A percentile compares a stretch with the other conserved stretches of the same genome.
phyloP scores from a whole-genome alignment of 208 protist genomes.

The Crithidia brevicula region DNA sequence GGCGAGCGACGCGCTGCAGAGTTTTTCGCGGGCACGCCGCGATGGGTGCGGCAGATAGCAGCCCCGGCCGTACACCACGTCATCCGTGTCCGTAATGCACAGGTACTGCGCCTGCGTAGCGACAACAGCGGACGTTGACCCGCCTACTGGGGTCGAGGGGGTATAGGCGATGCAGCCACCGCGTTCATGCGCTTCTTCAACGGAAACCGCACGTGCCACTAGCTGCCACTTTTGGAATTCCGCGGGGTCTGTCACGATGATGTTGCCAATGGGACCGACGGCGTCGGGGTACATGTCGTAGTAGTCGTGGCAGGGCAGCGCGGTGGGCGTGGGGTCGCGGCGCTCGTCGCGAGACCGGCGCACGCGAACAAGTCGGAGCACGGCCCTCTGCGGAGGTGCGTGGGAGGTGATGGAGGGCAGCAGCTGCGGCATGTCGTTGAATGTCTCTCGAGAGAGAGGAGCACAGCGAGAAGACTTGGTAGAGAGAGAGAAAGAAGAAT shows the following conservation, averaged over 20 bases:
- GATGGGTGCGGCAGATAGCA: background rate
- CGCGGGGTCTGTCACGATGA: background rate
- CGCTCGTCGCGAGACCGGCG: too few species aligned
- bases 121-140: background rate
- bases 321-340: background rate
- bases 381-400: background rate
- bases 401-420: too few species aligned
- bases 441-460: too few species aligned
- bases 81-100: conserved; percentile 4
- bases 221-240: conserved; percentile 1
- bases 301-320: background rate
- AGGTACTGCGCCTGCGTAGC: background rate
- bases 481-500: too few species aligned
- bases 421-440: too few species aligned
- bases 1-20: background rate
- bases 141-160: background rate
- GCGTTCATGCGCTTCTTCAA: background rate
- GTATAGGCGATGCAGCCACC: background rate
- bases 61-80: background rate
- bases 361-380: background rate
- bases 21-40: background rate
- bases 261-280: background rate
- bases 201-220: background rate
- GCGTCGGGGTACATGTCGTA: background rate
- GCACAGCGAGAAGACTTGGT: too few species aligned